phyloP scores from a whole-genome alignment of 306 rosid genomes.

The Clitoria ternatea region DNA sequence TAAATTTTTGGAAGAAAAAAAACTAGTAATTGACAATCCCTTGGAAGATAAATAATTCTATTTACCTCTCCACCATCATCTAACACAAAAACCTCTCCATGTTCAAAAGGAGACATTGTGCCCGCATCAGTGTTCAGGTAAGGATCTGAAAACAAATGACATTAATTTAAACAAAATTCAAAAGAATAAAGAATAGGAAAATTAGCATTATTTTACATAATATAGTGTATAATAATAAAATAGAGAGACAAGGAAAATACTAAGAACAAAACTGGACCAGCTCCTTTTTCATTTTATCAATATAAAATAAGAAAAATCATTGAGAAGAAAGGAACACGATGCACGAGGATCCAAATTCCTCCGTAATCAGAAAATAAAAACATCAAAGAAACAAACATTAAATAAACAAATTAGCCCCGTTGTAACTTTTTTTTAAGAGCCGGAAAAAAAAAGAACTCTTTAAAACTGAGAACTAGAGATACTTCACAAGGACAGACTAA shows the following conservation, averaged over 20 bases:
- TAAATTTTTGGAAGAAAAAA: background rate
- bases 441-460: no score
- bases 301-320: background rate
- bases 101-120: slow-evolving; percentile 89
- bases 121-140: slow-evolving; percentile 89
- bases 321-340: background rate
- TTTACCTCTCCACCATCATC: slow-evolving; percentile 92
- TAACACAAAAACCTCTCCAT: slow-evolving; percentile 82
- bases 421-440: no score
- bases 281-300: background rate
- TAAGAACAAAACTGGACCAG: background rate
- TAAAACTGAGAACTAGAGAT: no score
- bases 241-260: slow-evolving; percentile 6
- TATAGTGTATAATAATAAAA: background rate
- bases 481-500: no score
- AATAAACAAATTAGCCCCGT: no score
- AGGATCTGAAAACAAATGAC: slow-evolving; percentile 57
- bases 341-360: background rate
- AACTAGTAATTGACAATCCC: background rate
- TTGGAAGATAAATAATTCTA: background rate
- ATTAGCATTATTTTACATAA: background rate
- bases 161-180: slow-evolving; percentile 7
- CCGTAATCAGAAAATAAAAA: slow-evolving; percentile 18
- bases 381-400: background rate
- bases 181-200: background rate